Evolutionary conservation across 345 rosid species (phyloP).

Genomic region (Salix udensis): DNA sequence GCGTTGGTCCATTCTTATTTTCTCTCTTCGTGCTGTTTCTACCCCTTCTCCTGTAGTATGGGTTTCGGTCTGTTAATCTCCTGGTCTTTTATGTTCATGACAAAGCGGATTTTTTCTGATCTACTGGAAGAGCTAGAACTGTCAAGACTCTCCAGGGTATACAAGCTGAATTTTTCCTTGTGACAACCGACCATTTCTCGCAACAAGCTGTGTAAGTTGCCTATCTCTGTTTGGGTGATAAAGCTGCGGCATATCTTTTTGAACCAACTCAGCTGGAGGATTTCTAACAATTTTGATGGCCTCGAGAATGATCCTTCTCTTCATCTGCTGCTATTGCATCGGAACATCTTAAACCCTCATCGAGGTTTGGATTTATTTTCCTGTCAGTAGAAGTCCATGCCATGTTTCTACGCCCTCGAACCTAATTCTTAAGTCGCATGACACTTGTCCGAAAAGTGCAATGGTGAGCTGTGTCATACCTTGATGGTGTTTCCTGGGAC

Average conservation of each 20-base stretch:
- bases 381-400: neutral
- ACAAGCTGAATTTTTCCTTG: conserved; percentile 14
- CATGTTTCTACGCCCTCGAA: neutral
- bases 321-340: neutral
- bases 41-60: neutral
- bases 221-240: neutral
- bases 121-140: conserved; percentile 17
- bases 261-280: neutral
- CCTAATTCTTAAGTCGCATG: neutral
- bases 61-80: conserved; percentile 7
- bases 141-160: neutral
- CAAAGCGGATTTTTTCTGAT: conserved; percentile 10
- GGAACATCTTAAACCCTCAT: neutral
- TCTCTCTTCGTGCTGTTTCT: neutral
- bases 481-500: neutral
- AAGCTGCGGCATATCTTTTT: neutral
- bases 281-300: neutral
- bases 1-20: neutral
- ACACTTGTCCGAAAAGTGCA: neutral
- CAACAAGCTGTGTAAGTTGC: conserved; percentile 1
- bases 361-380: neutral
- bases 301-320: neutral
- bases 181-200: neutral
- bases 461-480: neutral
- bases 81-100: neutral